These are phyloP conservation scores for Rhododendron kiyosumense DNA, from an alignment of 148 eudicot species.

Conservation along the genomic window DNA sequence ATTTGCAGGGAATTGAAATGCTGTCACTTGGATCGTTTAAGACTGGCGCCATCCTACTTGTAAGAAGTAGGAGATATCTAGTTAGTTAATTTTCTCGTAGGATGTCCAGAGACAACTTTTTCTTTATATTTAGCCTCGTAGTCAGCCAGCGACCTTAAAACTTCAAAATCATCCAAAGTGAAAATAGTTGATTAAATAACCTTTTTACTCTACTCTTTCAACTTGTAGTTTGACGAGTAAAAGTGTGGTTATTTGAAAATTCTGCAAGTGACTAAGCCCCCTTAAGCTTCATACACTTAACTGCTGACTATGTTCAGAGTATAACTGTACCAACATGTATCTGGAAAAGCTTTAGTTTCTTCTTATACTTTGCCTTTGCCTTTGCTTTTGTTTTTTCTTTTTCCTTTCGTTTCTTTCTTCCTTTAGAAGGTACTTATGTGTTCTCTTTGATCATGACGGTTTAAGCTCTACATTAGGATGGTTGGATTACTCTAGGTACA, in stretches of 20 bases:
- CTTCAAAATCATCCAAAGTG: neutral
- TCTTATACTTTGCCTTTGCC: neutral
- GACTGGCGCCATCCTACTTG: conserved; percentile 96
- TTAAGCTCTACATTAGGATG: neutral
- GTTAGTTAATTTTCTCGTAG: neutral
- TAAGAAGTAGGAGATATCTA: conserved; percentile 25
- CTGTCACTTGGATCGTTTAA: conserved; percentile 97
- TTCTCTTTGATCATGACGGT: neutral
- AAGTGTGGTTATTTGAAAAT: neutral
- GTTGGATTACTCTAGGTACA: neutral
- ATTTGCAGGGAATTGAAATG: conserved; percentile 93
- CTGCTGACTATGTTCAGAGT: neutral
- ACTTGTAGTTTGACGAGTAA: neutral
- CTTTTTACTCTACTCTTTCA: neutral
- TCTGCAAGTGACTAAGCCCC: neutral
- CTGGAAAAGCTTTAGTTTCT: neutral
- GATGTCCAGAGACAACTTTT: neutral
- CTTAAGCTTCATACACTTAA: neutral
- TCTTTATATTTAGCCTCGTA: neutral
- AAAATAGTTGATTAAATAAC: neutral
- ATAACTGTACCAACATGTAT: neutral
- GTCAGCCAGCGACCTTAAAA: neutral
- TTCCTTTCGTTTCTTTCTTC: neutral
- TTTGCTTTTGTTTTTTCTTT: neutral
- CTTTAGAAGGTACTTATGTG: neutral